Percentiles rank a stretch among this genome's conserved stretches.
These are phyloP conservation scores for Hypoxylon perforatum DNA, from an alignment of 495 filamentous ascomycete species.

Conservation along the genomic window DNA sequence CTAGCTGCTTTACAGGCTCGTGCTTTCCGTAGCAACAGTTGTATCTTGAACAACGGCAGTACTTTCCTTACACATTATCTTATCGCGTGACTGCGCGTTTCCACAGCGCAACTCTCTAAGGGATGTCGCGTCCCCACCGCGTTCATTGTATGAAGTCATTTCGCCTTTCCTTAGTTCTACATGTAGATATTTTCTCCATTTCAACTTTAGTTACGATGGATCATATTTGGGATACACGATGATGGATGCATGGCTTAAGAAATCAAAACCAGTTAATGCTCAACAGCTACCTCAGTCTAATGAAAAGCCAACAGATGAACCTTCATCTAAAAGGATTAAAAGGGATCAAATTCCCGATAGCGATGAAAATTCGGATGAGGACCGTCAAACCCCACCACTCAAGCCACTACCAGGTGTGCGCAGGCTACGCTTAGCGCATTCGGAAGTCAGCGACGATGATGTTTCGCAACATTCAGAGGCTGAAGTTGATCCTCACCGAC, in stretches of 20 bases:
- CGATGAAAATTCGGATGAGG: slow-evolving; percentile 43
- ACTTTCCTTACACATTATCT: background rate
- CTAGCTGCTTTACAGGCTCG: too few relatives aligned
- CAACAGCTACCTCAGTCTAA: slow-evolving; percentile 9
- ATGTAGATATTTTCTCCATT: background rate
- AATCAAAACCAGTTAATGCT: slow-evolving; percentile 5
- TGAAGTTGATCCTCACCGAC: slow-evolving; percentile 50
- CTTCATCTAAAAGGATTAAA: slow-evolving; percentile 50
- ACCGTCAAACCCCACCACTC: slow-evolving; percentile 18
- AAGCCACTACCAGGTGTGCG: slow-evolving; percentile 20
- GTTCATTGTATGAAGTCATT: slow-evolving; percentile 37
- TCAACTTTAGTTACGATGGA: slow-evolving; percentile 16
- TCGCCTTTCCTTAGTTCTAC: too few relatives aligned
- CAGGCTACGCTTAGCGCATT: slow-evolving; percentile 44
- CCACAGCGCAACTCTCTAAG: slow-evolving; percentile 7
- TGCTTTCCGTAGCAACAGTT: background rate
- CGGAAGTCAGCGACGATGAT: slow-evolving; percentile 48
- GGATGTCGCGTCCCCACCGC: slow-evolving; percentile 34
- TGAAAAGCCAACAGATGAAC: slow-evolving; percentile 27
- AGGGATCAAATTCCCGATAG: slow-evolving; percentile 44
- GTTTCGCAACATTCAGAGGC: slow-evolving; percentile 28
- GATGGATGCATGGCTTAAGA: slow-evolving; percentile 46
- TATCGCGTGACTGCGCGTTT: slow-evolving; percentile 44
- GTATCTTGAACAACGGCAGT: background rate
- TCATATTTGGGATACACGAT: background rate